These are phyloP conservation scores for Dactylellina parvicollis DNA, from an alignment of 2,329 filamentous ascomycete species.

Conservation along the genomic window DNA sequence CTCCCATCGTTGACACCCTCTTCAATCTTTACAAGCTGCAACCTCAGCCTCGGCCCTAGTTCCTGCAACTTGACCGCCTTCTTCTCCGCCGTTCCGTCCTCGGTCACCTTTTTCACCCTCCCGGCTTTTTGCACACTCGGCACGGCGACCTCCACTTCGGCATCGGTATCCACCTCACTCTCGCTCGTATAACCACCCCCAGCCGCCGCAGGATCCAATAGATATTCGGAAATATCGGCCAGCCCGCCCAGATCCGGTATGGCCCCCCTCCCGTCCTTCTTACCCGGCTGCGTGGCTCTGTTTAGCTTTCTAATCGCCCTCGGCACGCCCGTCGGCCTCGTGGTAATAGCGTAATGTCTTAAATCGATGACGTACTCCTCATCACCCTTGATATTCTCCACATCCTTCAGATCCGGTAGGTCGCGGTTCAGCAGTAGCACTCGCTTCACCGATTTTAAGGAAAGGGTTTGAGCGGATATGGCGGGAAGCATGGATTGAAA, in stretches of 20 bases:
- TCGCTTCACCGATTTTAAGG: conserved; percentile 89
- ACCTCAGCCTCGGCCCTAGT: conserved; percentile 85
- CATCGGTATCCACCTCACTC: conserved; percentile 91
- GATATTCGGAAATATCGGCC: conserved; percentile 92
- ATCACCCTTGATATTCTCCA: conserved; percentile 65
- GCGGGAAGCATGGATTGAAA: conserved; percentile 97
- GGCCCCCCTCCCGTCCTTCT: conserved; percentile 69
- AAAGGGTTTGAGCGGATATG: conserved; percentile 89
- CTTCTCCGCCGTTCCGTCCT: conserved; percentile 62
- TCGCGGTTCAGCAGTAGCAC: conserved; percentile 91
- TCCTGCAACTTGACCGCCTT: conserved; percentile 91
- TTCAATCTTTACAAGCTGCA: conserved; percentile 93
- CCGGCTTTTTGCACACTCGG: conserved; percentile 70
- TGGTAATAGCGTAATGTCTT: conserved; percentile 94
- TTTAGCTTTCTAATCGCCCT: conserved; percentile 85
- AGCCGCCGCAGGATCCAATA: conserved; percentile 80
- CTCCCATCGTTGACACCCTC: conserved; percentile 90
- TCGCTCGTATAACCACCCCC: conserved; percentile 85
- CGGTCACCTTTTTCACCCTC: conserved; percentile 64
- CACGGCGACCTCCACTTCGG: conserved; percentile 83
- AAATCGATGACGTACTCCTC: conserved; percentile 79
- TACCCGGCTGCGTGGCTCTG: conserved; percentile 65
- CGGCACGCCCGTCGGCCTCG: conserved; percentile 83
- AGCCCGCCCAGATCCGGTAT: conserved; percentile 90
- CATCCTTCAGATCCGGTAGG: conserved; percentile 65